Evolutionary conservation across 495 filamentous ascomycete species (phyloP), one percentile per base, ranked within the genome.

Genomic region (Sphaerosporella brunnea): DNA sequence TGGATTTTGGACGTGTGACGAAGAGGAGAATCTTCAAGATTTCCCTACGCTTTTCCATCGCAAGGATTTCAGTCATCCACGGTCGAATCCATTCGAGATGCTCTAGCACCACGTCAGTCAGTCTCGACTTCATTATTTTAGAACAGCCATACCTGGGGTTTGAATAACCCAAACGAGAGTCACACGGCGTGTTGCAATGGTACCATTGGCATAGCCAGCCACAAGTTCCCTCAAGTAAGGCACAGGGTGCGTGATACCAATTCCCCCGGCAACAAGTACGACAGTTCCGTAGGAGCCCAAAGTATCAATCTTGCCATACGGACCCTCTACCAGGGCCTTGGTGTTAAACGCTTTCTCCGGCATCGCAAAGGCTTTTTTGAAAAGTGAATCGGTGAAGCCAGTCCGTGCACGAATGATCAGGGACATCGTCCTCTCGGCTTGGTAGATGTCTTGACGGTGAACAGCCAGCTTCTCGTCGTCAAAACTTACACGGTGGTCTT

Each of bases 51-150:
- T 70, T 72, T 7, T 85, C 82, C 69, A 95, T 82, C 2, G 74
- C 74, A 28, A 97, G 71, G 50, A 96, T 88, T 59, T 82, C 70
- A 51, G 93, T 88, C 90, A 97, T 97, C 83, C 82, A 97, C 5
- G 79, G 75, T 4, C 82, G 73, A 35, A 95, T 83, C 90, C 90
- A 97, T 58, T 86, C 77, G 21, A 97, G 72, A 52, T 86, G 80
- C 47, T 95, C 88, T 56, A 30, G 23, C n/a, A n/a, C n/a, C n/a
- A n/a, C n/a, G n/a, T n/a, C n/a, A n/a, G n/a, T n/a, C n/a, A n/a
- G n/a, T n/a, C n/a, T n/a, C n/a, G n/a, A n/a, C n/a, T n/a, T n/a
- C n/a, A n/a, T n/a, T n/a, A n/a, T n/a, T n/a, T n/a, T n/a, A n/a
- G n/a, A n/a, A n/a, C n/a, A 36, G 26, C 16, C 37, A 38, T 47